Evolutionary conservation across 1,139 yeast species (phyloP).

Genomic region (Kurtzmaniella quercitrusa): DNA sequence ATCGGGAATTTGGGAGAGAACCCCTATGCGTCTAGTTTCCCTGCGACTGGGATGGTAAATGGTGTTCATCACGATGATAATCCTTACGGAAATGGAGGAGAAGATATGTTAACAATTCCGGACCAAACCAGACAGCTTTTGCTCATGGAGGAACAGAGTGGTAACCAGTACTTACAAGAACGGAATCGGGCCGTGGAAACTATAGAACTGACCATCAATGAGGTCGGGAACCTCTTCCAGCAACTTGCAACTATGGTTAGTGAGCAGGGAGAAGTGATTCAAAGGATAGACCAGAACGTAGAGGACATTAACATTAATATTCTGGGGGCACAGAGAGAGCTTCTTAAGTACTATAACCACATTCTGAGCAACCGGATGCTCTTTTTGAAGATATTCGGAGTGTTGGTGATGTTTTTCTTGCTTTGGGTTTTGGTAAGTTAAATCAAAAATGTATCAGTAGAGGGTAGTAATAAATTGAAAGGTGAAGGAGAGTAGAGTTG

Average conservation of each 20-base stretch:
- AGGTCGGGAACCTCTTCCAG: slow-evolving; percentile 90
- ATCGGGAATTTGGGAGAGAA: slow-evolving; percentile 5
- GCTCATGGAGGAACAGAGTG: slow-evolving; percentile 71
- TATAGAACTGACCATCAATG: slow-evolving; percentile 91
- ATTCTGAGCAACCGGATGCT: slow-evolving; percentile 92
- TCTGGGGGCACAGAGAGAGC: slow-evolving; percentile 89
- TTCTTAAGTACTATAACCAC: slow-evolving; percentile 82
- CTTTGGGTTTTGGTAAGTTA: slow-evolving; percentile 76
- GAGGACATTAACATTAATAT: slow-evolving; percentile 90
- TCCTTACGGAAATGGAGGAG: slow-evolving; percentile 19
- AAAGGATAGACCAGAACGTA: slow-evolving; percentile 90
- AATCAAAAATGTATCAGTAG: not conserved
- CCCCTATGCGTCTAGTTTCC: slow-evolving; percentile 10
- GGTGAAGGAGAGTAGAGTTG: too few species aligned
- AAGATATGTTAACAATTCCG: slow-evolving; percentile 56
- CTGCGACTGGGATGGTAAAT: slow-evolving; percentile 2
- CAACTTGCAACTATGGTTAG: slow-evolving; percentile 97
- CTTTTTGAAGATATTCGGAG: slow-evolving; percentile 84
- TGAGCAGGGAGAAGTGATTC: slow-evolving; percentile 95
- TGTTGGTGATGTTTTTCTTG: slow-evolving; percentile 70
- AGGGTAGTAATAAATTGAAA: not conserved
- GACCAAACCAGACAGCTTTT: slow-evolving; percentile 73
- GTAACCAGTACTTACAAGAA: slow-evolving; percentile 69
- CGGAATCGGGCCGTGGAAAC: slow-evolving; percentile 91
- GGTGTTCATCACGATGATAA: slow-evolving; percentile 11